Evolutionary conservation across 306 rosid genomes (phyloP).

Genomic region (Luffa acutangula): DNA sequence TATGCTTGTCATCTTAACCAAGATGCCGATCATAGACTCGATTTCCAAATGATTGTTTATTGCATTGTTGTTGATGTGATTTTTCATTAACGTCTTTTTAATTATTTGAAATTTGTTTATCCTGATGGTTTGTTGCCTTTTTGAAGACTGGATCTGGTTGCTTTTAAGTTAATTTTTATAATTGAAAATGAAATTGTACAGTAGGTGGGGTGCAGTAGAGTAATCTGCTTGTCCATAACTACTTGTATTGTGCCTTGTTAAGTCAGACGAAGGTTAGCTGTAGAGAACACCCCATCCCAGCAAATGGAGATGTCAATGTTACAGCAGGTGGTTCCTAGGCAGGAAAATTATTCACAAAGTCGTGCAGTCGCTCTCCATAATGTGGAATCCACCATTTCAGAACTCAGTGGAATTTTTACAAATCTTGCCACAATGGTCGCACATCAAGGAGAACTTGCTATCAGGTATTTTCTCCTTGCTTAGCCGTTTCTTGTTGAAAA

Average conservation of each 20-base stretch:
- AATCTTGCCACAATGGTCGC: conserved; percentile 97
- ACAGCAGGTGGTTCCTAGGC: conserved; percentile 88
- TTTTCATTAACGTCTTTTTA: neutral
- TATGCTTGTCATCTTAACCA: neutral
- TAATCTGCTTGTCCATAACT: conserved; percentile 12
- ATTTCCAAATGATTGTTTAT: neutral
- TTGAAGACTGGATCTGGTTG: neutral
- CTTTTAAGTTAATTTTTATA: neutral
- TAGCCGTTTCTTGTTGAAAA: neutral
- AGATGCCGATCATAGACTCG: neutral
- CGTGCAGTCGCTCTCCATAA: conserved; percentile 75
- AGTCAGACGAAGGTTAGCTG: conserved; percentile 80
- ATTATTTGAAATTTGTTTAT: neutral
- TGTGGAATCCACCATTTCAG: conserved; percentile 92
- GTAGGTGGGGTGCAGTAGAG: neutral
- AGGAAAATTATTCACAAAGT: conserved; percentile 56
- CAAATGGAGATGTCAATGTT: conserved; percentile 95
- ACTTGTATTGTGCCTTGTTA: conserved; percentile 24
- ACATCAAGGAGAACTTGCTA: conserved; percentile 95
- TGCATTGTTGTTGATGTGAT: neutral
- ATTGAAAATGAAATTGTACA: neutral
- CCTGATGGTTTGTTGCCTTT: neutral
- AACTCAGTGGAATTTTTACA: conserved; percentile 85
- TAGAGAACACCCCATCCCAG: conserved; percentile 70
- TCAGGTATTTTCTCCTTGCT: conserved; percentile 51